Base-by-base conservation (phyloP, 1,139 yeast genomes). In the Pichia sp. region DNA sequence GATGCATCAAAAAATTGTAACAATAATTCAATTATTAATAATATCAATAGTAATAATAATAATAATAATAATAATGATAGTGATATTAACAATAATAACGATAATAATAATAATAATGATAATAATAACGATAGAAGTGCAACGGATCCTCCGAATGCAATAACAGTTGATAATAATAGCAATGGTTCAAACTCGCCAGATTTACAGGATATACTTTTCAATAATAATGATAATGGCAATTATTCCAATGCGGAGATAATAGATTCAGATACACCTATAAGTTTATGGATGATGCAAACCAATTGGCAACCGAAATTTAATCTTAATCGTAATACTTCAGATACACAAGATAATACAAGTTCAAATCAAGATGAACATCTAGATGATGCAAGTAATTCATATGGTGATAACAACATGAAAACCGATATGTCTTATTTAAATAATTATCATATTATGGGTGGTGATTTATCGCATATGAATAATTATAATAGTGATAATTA, bases 231-330 rank as follows among this genome's bases (percentile, higher is more conserved):
- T 7, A 24, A 16, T 23, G 8, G 4, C 9, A 22, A 7, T 12
- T 9, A 25, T 25, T 24, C 37, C 9, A 29, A 22, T 22, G 11
- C 8, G 11, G 34, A 18, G 8, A 13, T n/a, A 4, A 11, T 7
- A 7, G 22, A 27, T 22, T 16, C 15, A 7, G 53, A 45, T 7
- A 12, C 48, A 6, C 56, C 57, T 2, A 53, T 52, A 12, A 53
- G 59, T 46, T 37, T 58, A 29, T 55, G 59, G 59, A 49, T 56
- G 48, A 55, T 58, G 58, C 53, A 53, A 41, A 53, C 55, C 5
- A 51, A 54, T 26, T 59, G 62, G 62, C 54, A 52, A 36, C 62
- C 62, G 8, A 55, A 53, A 18, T 58, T 58, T 40, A 43, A 47
- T 27, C 16, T 54, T 8, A 37, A 42, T 24, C 36, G 41, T 3